Conservation (phyloP, 2,329 filamentous ascomycete species). For the Penicillium polonicum region DNA sequence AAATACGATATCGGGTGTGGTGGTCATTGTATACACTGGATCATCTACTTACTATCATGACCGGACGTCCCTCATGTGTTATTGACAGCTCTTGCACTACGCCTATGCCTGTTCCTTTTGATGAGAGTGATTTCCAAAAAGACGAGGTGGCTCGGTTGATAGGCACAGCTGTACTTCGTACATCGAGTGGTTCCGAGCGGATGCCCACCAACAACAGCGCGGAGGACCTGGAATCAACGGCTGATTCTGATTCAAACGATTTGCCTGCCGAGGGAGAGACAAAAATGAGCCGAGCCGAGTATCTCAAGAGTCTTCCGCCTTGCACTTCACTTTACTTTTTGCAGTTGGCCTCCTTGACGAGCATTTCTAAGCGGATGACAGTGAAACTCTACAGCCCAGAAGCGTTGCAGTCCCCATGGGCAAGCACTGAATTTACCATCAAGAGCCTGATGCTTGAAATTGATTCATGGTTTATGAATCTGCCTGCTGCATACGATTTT, state of each 20-base stretch:
- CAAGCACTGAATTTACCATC: slow-evolving; percentile 40
- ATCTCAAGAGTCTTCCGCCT: slow-evolving; percentile 37
- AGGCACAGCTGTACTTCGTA: slow-evolving; percentile 24
- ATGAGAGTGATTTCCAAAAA: slow-evolving; percentile 42
- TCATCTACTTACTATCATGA: slow-evolving; percentile 44
- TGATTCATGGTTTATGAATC: slow-evolving; percentile 42
- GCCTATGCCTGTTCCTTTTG: slow-evolving; percentile 43
- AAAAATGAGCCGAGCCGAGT: slow-evolving; percentile 31
- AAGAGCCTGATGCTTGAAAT: slow-evolving; percentile 39
- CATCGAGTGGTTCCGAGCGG: slow-evolving; percentile 22
- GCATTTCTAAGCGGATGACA: slow-evolving; percentile 40
- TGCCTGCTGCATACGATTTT: slow-evolving; percentile 43
- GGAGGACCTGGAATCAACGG: slow-evolving; percentile 21
- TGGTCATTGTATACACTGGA: slow-evolving; percentile 47
- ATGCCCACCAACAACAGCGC: slow-evolving; percentile 23
- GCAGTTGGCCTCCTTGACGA: slow-evolving; percentile 38
- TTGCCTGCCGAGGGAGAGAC: slow-evolving; percentile 14
- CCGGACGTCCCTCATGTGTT: slow-evolving; percentile 46
- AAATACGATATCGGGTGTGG: slow-evolving; percentile 47
- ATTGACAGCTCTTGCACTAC: slow-evolving; percentile 44
- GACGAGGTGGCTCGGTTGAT: slow-evolving; percentile 28
- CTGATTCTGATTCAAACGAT: slow-evolving; percentile 24
- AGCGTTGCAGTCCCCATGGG: slow-evolving; percentile 37
- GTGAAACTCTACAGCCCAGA: slow-evolving; percentile 43
- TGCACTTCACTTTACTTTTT: slow-evolving; percentile 44